These are phyloP conservation scores for Begonia peltatifolia DNA, from an alignment of 306 rosid genomes.

Conservation along the genomic window DNA sequence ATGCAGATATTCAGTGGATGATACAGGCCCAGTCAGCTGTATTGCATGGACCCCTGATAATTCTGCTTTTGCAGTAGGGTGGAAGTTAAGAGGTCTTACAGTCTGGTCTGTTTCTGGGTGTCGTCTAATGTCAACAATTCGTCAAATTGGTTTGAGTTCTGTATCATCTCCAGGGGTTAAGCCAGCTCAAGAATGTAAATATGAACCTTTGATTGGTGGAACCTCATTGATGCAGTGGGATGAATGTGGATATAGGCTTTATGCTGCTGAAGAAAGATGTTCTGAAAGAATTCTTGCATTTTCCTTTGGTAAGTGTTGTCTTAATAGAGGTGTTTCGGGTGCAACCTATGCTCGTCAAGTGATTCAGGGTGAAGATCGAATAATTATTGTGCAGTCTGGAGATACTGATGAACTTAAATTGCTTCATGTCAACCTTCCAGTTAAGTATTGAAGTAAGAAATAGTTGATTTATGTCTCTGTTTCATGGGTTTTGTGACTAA, in stretches of 20 bases:
- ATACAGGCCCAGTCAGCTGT: constrained; percentile 84
- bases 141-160: constrained; percentile 85
- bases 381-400: constrained; percentile 86
- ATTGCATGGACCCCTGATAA: constrained; percentile 98
- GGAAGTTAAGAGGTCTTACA: constrained; percentile 91
- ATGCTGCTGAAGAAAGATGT: constrained; percentile 61
- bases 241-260: constrained; percentile 87
- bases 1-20: constrained; percentile 87
- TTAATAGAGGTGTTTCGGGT: constrained; percentile 95
- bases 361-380: constrained; percentile 77
- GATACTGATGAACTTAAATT: constrained; percentile 93
- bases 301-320: constrained; percentile 96
- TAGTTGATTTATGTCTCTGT: constrained; percentile 7
- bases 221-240: constrained; percentile 92
- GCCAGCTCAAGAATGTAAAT: constrained; percentile 61
- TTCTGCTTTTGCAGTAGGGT: constrained; percentile 95
- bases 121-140: constrained; percentile 91
- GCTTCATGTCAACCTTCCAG: constrained; percentile 94
- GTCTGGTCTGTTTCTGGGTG: constrained; percentile 98
- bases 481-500: constrained; percentile 13
- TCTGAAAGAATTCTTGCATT: constrained; percentile 74
- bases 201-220: constrained; percentile 87
- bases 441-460: constrained; percentile 33
- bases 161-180: constrained; percentile 75
- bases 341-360: constrained; percentile 80